phyloP scores from a whole-genome alignment of 139 green algal genomes.

The Chlamydomonas urium region DNA sequence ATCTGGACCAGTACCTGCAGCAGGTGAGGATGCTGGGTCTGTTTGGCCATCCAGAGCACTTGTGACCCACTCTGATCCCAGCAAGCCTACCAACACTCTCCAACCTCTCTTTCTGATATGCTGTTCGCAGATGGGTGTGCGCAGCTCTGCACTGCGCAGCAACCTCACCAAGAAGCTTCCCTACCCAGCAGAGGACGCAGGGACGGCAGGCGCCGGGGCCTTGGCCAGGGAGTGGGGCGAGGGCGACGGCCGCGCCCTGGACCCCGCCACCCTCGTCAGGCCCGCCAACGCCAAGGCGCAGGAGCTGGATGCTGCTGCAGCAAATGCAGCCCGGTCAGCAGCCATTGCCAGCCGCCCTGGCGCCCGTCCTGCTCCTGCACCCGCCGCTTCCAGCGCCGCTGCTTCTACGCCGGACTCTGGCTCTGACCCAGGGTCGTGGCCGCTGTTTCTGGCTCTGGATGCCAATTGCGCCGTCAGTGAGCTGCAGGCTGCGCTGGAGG shows the following conservation, averaged over 20 bases:
- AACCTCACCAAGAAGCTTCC: constrained; percentile 40
- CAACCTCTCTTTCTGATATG: too few species aligned
- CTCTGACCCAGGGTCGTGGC: neutral
- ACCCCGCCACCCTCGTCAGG: neutral
- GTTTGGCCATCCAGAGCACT: too few species aligned
- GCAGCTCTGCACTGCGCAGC: constrained; percentile 32
- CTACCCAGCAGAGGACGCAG: constrained; percentile 4
- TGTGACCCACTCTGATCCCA: too few species aligned
- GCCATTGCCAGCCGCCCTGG: neutral
- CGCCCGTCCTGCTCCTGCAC: neutral
- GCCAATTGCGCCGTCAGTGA: neutral
- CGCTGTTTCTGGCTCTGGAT: constrained; percentile 32
- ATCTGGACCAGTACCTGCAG: constrained; percentile 72
- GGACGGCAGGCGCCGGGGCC: neutral
- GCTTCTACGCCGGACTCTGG: neutral
- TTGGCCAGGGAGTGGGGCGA: neutral
- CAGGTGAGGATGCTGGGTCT: too few species aligned
- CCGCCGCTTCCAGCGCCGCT: neutral
- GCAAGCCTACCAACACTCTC: too few species aligned
- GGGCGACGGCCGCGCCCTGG: neutral
- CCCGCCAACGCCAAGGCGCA: neutral
- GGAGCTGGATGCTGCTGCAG: neutral
- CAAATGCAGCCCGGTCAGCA: neutral
- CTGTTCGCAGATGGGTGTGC: constrained; percentile 85
- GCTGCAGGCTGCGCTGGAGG: neutral